phyloP scores from a whole-genome alignment of 768 basidiomycete genomes.

The Russula brevipes region DNA sequence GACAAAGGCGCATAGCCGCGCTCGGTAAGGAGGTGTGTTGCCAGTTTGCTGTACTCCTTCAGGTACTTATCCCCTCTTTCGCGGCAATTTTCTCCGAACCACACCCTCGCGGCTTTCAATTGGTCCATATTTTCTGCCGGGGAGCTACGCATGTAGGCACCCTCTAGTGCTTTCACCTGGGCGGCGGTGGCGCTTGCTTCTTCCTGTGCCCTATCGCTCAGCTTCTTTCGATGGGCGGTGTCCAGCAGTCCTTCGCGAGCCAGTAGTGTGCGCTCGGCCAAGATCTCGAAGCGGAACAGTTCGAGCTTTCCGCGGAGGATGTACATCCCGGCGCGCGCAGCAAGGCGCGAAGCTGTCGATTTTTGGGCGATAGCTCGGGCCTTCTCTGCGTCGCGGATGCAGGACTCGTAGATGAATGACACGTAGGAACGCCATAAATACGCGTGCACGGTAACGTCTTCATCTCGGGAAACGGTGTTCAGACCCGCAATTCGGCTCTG shows the following conservation, averaged over 20 bases:
- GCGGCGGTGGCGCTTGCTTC: background rate
- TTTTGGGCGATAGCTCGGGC: conserved; percentile 25
- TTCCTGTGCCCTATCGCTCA: background rate
- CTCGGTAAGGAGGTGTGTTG: conserved; percentile 23
- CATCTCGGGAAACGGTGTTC: background rate
- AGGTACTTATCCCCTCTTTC: conserved; percentile 26
- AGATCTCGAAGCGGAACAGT: conserved; percentile 27
- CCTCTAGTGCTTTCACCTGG: background rate
- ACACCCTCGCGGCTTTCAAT: conserved; percentile 25
- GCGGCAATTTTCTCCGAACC: conserved; percentile 30
- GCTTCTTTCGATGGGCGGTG: background rate
- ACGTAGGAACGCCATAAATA: conserved; percentile 27
- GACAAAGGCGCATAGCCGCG: conserved; percentile 27
- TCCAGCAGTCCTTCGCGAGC: conserved; percentile 1
- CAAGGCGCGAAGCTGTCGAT: conserved; percentile 31
- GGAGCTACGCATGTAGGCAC: conserved; percentile 28
- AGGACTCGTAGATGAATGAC: conserved; percentile 29
- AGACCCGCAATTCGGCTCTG: conserved; percentile 26
- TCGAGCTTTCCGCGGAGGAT: conserved; percentile 30
- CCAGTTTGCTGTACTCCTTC: conserved; percentile 26
- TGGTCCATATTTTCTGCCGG: conserved; percentile 18
- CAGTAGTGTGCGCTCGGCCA: conserved; percentile 15
- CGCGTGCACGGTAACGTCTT: conserved; percentile 13
- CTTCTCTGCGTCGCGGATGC: conserved; percentile 29
- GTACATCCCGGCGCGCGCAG: conserved; percentile 26